Percentiles rank a stretch among this genome's conserved stretches.
Evolutionary conservation across 139 green algal species (phyloP).

Genomic region (Coelastrella sp.): DNA sequence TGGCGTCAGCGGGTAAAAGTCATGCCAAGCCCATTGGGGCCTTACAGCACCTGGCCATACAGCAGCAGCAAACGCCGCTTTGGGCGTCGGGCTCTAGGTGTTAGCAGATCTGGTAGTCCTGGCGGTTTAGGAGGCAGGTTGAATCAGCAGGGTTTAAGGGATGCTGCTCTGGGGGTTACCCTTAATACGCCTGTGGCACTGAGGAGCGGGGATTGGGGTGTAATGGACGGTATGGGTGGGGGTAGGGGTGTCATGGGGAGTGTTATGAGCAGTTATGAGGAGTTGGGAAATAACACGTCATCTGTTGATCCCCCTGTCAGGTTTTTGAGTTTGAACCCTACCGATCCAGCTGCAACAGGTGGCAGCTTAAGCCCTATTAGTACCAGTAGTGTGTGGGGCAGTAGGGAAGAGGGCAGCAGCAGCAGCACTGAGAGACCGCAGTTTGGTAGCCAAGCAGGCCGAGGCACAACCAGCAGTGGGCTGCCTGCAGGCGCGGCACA

Average conservation of each 20-base stretch:
- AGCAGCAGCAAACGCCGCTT: conserved; percentile 19
- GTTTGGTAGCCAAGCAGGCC: neutral
- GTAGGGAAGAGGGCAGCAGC: neutral
- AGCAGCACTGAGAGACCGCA: no score
- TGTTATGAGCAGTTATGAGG: conserved; percentile 27
- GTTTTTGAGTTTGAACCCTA: no score
- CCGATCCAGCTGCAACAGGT: no score
- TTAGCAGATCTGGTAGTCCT: neutral
- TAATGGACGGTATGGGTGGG: conserved; percentile 15
- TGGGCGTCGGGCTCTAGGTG: neutral
- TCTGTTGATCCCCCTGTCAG: no score
- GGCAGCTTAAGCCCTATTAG: no score
- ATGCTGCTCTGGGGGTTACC: neutral
- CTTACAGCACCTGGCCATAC: conserved; percentile 16
- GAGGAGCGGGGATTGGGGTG: conserved; percentile 33
- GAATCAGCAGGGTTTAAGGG: neutral
- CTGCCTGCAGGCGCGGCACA: neutral
- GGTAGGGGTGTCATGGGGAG: conserved; percentile 27
- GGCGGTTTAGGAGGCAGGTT: neutral
- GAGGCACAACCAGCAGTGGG: neutral
- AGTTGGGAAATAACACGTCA: neutral
- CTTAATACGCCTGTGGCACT: neutral
- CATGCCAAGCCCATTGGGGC: neutral
- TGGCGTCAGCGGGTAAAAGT: conserved; percentile 15
- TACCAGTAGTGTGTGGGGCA: neutral